phyloP scores from a whole-genome alignment of 805 yeast species.

The Starmerella ratchasimensis region DNA sequence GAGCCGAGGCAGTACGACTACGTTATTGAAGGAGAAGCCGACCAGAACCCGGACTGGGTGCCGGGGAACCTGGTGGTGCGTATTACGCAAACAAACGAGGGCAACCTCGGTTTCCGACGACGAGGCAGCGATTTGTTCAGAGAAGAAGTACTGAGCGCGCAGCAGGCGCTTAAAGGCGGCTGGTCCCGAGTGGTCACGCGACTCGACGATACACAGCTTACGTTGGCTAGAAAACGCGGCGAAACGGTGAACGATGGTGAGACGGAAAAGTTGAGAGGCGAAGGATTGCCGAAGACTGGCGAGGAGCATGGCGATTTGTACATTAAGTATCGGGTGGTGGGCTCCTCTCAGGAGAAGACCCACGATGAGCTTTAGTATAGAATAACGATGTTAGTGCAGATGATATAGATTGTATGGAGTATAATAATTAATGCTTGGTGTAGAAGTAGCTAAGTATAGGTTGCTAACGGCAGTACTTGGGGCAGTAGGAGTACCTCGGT shows the following conservation, averaged over 20 bases:
- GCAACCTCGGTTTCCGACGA: slow-evolving; percentile 74
- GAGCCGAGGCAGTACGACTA: slow-evolving; percentile 45
- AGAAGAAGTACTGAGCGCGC: slow-evolving; percentile 58
- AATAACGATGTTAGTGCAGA: too few species aligned
- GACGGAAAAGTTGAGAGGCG: slow-evolving; percentile 53
- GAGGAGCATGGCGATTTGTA: slow-evolving; percentile 40
- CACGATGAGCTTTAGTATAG: too few species aligned
- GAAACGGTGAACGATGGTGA: slow-evolving; percentile 49
- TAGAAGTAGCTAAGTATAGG: too few species aligned
- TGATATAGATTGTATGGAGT: too few species aligned
- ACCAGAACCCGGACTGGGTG: slow-evolving; percentile 65
- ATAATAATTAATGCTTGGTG: too few species aligned
- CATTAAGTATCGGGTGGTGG: slow-evolving; percentile 32
- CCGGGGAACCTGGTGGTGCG: slow-evolving; percentile 69
- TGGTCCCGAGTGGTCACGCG: slow-evolving; percentile 61
- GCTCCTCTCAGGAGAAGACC: too few species aligned
- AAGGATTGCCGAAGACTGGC: slow-evolving; percentile 67
- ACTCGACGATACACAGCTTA: slow-evolving; percentile 43
- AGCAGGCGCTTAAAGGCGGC: slow-evolving; percentile 65
- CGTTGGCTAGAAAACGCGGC: slow-evolving; percentile 41
- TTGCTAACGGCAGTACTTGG: too few species aligned
- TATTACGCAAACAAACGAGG: slow-evolving; percentile 38
- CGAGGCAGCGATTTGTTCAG: slow-evolving; percentile 61
- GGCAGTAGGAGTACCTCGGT: too few species aligned
- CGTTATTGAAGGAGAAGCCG: slow-evolving; percentile 61